Conservation (phyloP, 371 early-diverging fungal species). For the Mucor irregularis region DNA sequence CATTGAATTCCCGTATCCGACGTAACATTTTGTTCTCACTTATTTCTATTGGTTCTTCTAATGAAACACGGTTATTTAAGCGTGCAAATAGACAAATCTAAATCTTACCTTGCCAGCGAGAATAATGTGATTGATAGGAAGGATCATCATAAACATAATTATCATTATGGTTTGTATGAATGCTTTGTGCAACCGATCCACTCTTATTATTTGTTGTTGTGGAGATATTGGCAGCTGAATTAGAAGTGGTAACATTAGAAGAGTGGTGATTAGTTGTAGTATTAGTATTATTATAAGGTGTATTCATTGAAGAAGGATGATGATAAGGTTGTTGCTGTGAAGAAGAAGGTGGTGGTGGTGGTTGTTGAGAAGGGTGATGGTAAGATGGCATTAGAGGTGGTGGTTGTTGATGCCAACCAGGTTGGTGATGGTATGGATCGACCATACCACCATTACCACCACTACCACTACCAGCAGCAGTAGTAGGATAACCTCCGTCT, state of each 20-base stretch:
- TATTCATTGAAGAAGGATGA: not conserved
- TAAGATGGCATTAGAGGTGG: not conserved
- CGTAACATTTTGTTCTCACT: slow-evolving; percentile 25
- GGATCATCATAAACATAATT: slow-evolving; percentile 19
- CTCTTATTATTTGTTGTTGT: slow-evolving; percentile 4
- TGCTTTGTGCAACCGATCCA: slow-evolving; percentile 3
- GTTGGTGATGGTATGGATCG: slow-evolving; percentile 8
- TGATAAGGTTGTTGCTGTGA: slow-evolving; percentile 1
- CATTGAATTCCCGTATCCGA: slow-evolving; percentile 33
- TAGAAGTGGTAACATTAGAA: not conserved
- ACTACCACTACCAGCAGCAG: no score
- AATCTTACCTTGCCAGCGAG: slow-evolving; percentile 26
- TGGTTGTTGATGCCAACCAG: slow-evolving; percentile 55
- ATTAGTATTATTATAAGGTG: no score
- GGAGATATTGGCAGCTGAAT: slow-evolving; percentile 4
- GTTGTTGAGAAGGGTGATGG: not conserved
- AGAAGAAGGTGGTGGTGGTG: not conserved
- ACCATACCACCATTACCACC: no score
- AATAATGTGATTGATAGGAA: slow-evolving; percentile 2
- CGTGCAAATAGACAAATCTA: not conserved
- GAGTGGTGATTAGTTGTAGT: slow-evolving; percentile 1
- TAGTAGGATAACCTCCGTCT: slow-evolving; percentile 2
- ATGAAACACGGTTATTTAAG: not conserved
- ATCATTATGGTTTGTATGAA: not conserved
- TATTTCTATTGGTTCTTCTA: slow-evolving; percentile 24